Evolutionary conservation across 2,329 filamentous ascomycete species (phyloP).

Genomic region (Albifimbria verrucaria): DNA sequence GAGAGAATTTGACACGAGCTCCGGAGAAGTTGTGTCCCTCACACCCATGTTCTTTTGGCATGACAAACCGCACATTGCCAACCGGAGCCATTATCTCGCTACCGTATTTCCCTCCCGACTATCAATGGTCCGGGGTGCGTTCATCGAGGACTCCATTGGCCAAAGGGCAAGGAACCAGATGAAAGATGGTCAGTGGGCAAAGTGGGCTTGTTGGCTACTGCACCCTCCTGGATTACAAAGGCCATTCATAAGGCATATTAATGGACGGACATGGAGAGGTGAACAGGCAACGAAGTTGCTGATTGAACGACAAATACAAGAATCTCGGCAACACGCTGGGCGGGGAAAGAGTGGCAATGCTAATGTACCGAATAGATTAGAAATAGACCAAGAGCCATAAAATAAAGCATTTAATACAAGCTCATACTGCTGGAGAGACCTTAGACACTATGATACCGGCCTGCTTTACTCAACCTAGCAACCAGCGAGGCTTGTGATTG

Average conservation of each 20-base stretch:
- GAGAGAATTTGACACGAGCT: slow-evolving; percentile 29
- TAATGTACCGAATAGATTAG: too few species aligned
- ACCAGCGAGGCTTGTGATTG: too few species aligned
- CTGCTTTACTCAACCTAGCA: too few species aligned
- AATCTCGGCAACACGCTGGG: not conserved
- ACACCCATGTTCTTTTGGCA: slow-evolving; percentile 59
- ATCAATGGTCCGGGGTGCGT: slow-evolving; percentile 48
- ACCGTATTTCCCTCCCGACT: slow-evolving; percentile 47
- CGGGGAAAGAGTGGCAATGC: not conserved
- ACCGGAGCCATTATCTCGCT: slow-evolving; percentile 44
- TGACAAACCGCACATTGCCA: slow-evolving; percentile 53
- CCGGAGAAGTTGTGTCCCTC: slow-evolving; percentile 33
- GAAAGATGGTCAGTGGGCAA: slow-evolving; percentile 40
- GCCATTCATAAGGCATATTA: not conserved
- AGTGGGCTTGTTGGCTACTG: not conserved
- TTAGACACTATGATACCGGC: too few species aligned
- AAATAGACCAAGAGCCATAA: too few species aligned
- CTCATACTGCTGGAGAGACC: too few species aligned
- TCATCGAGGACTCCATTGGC: slow-evolving; percentile 55
- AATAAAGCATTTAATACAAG: too few species aligned
- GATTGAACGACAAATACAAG: not conserved
- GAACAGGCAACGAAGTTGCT: not conserved
- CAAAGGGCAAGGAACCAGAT: slow-evolving; percentile 53
- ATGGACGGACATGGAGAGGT: not conserved
- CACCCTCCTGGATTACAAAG: not conserved